A percentile compares a stretch with the other conserved stretches of the same genome.
Evolutionary conservation across 2,329 filamentous ascomycete genomes (phyloP).

Genomic region (Aspergillus fumigatus): DNA sequence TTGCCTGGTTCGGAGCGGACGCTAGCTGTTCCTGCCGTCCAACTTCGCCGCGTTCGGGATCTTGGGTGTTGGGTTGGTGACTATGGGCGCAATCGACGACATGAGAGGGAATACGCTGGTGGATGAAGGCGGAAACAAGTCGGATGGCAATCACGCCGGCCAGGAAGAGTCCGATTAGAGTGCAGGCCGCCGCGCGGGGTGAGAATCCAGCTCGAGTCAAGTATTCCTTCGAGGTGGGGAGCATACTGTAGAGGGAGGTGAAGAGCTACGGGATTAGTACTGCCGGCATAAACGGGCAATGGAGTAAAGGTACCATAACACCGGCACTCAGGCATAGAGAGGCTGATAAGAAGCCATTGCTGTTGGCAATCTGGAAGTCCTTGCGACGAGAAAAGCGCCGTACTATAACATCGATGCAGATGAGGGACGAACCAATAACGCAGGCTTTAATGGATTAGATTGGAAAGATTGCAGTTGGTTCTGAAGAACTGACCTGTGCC

Average conservation of each 20-base stretch:
- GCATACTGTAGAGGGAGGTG: constrained; percentile 87
- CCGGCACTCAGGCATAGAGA: constrained; percentile 92
- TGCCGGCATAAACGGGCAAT: too few species aligned
- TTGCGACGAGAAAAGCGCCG: constrained; percentile 67
- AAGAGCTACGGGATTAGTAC: constrained; percentile 60
- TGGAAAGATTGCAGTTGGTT: background rate
- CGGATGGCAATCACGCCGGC: constrained; percentile 46
- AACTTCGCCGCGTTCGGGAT: constrained; percentile 28
- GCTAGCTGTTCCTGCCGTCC: constrained; percentile 19
- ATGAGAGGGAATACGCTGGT: constrained; percentile 47
- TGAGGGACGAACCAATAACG: constrained; percentile 72
- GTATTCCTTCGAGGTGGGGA: constrained; percentile 79
- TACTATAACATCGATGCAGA: constrained; percentile 78
- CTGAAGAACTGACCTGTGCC: constrained; percentile 58
- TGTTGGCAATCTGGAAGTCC: constrained; percentile 83
- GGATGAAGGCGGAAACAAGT: constrained; percentile 41
- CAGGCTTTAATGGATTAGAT: constrained; percentile 37
- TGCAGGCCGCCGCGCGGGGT: constrained; percentile 57
- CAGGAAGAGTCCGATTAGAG: constrained; percentile 44
- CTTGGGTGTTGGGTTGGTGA: constrained; percentile 32
- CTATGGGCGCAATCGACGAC: constrained; percentile 47
- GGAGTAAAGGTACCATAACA: constrained; percentile 69
- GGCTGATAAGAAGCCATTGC: constrained; percentile 78
- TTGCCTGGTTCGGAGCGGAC: constrained; percentile 1
- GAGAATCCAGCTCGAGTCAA: constrained; percentile 65